phyloP scores from a whole-genome alignment of 768 basidiomycete species.

The Strobilomyces dryophilus region DNA sequence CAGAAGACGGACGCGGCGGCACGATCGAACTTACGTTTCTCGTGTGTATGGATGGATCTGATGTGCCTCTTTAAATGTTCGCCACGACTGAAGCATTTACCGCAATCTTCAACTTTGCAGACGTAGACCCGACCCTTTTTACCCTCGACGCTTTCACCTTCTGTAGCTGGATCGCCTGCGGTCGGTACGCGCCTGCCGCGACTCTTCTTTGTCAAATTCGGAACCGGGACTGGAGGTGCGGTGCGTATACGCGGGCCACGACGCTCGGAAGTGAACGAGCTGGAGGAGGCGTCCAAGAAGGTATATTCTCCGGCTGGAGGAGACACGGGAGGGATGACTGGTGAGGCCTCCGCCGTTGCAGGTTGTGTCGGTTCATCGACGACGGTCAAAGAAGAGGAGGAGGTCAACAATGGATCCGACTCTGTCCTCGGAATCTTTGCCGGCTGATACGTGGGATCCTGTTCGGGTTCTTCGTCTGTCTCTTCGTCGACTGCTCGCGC shows the following conservation, averaged over 20 bases:
- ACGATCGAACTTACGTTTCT: constrained; percentile 58
- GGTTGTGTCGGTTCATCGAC: constrained; percentile 22
- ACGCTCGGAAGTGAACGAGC: constrained; percentile 35
- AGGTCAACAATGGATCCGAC: constrained; percentile 18
- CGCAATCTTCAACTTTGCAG: constrained; percentile 66
- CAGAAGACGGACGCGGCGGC: constrained; percentile 13
- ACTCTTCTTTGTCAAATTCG: constrained; percentile 77
- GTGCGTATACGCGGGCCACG: constrained; percentile 50
- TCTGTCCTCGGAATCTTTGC: constrained; percentile 31
- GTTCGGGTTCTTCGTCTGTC: constrained; percentile 30
- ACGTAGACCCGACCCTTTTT: constrained; percentile 43
- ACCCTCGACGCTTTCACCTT: constrained; percentile 26
- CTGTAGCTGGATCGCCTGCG: constrained; percentile 22
- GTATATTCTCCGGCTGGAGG: constrained; percentile 33
- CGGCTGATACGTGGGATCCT: constrained; percentile 14
- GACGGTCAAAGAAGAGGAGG: constrained; percentile 27
- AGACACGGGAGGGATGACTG: constrained; percentile 14
- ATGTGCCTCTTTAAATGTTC: constrained; percentile 78
- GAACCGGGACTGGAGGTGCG: constrained; percentile 64
- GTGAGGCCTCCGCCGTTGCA: constrained; percentile 4
- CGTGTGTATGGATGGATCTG: constrained; percentile 69
- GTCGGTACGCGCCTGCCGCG: constrained; percentile 76
- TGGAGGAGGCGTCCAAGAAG: constrained; percentile 33
- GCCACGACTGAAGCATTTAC: constrained; percentile 67
- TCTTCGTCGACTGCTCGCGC: constrained; percentile 34